Base-by-base conservation (phyloP, 768 basidiomycete species). In the Pholiota conissans region DNA sequence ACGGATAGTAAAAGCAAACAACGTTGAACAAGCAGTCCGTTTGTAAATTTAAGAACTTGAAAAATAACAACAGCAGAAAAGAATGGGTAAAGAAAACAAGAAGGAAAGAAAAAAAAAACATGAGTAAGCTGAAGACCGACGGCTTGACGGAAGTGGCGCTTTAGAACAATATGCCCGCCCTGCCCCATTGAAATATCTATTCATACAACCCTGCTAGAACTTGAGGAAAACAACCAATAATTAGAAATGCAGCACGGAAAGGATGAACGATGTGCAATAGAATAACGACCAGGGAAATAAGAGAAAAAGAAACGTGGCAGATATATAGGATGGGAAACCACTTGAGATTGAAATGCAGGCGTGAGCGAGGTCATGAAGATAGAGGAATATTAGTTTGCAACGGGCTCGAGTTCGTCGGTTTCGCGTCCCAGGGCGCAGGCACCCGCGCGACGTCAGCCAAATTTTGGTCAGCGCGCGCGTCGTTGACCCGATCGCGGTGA, bases 391-490 rank as follows among this genome's bases (percentile, higher is more conserved):
- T 55, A 29, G 58, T 51, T 47, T 63, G 60, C 46, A 61, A 28
- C n/a, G 59, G 61, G 45, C 54, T 57, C 39, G 65, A 58, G 37
- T 65, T 70, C 1, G 65, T 57, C 6, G 79, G 78, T 63, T 79
- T 81, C 37, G 73, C 79, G 58, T 87, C 86, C 86, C 86, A 87
- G 30, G 91, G 90, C 0, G 89, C 84, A 10, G 90, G 90, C 53
- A 80, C 76, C 39, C 89, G 78, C 14, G 83, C 80, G 16, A 87
- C 83, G 63, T 93, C 91, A 42, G 84, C 86, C 26, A 93, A 78
- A 63, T 92, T 93, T 74, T 87, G 81, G 69, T 93, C 91, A 3
- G 88, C 85, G 18, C 86, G 81, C 1, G 89, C 91, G 65, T 93
- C 90, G 49, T 83, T 84, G 59, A 91, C 68, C 4, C 91, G 82